Conservation (phyloP, 2,329 filamentous ascomycete species). For the Exophiala lecanii-corni region DNA sequence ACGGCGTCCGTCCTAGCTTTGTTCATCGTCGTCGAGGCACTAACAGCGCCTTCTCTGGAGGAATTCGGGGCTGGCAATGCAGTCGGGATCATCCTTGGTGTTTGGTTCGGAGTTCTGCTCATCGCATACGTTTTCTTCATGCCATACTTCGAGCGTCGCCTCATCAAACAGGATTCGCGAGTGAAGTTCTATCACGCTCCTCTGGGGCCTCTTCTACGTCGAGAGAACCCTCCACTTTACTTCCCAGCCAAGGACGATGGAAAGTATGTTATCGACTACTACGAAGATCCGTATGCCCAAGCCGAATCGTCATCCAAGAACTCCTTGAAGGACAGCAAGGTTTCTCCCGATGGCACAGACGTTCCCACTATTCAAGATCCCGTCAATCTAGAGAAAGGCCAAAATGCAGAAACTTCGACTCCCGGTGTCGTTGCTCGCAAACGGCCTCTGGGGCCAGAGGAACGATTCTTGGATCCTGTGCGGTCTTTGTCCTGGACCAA, state of each 20-base stretch:
- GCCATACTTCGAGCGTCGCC: conserved; percentile 34
- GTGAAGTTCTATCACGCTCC: conserved; percentile 33
- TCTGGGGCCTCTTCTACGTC: conserved; percentile 39
- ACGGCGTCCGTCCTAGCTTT: conserved; percentile 50
- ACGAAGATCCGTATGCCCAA: conserved; percentile 16
- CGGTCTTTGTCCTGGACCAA: conserved; percentile 6
- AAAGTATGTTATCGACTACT: conserved; percentile 23
- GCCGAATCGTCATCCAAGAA: neutral
- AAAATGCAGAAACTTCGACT: conserved; percentile 10
- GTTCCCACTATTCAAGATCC: conserved; percentile 5
- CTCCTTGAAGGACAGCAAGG: neutral
- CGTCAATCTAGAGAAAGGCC: conserved; percentile 14
- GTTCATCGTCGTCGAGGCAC: conserved; percentile 53
- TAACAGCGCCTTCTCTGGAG: conserved; percentile 29
- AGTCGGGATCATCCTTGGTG: conserved; percentile 31
- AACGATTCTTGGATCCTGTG: conserved; percentile 13
- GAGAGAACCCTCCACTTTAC: conserved; percentile 38
- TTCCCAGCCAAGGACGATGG: conserved; percentile 36
- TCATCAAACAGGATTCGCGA: conserved; percentile 33
- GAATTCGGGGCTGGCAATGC: conserved; percentile 30
- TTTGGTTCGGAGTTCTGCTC: conserved; percentile 31
- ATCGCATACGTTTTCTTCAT: conserved; percentile 35
- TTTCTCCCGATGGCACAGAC: neutral
- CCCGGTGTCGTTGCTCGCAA: conserved; percentile 14
- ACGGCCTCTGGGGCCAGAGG: conserved; percentile 7